These are phyloP conservation scores for Eragrostis curvula DNA, from an alignment of 176 grass and related monocot genomes.

Conservation along the genomic window DNA sequence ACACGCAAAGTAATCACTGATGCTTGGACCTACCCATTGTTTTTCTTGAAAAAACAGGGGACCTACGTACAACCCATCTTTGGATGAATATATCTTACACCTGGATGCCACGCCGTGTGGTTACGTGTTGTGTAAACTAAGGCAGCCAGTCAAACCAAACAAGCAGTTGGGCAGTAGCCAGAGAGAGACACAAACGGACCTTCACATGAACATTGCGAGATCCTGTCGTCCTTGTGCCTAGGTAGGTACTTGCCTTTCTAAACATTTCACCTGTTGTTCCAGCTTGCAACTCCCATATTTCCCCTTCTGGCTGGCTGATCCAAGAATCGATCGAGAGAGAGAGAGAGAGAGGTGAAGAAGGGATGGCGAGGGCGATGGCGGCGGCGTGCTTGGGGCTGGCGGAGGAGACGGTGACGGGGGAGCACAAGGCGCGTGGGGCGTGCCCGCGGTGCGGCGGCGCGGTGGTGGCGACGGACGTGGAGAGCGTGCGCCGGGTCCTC, in stretches of 20 bases:
- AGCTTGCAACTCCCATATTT: too few relatives aligned
- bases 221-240: neutral
- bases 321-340: neutral
- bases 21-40: too few relatives aligned
- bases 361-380: conserved; percentile 13
- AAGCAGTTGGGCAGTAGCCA: neutral
- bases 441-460: conserved; percentile 76
- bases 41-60: neutral
- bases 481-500: conserved; percentile 49
- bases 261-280: neutral
- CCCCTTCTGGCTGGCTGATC: neutral
- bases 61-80: neutral
- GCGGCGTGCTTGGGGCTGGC: conserved; percentile 46
- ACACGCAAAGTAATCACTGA: neutral
- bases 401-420: conserved; percentile 58
- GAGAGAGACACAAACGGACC: neutral
- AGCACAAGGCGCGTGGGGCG: conserved; percentile 60
- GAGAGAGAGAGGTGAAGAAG: neutral
- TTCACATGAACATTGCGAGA: neutral
- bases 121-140: neutral
- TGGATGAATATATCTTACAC: conserved; percentile 22
- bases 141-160: neutral
- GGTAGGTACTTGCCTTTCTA: too few relatives aligned
- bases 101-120: neutral
- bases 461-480: conserved; percentile 68